These are phyloP conservation scores for Populus nigra DNA, from an alignment of 345 rosid genomes.

Conservation along the genomic window DNA sequence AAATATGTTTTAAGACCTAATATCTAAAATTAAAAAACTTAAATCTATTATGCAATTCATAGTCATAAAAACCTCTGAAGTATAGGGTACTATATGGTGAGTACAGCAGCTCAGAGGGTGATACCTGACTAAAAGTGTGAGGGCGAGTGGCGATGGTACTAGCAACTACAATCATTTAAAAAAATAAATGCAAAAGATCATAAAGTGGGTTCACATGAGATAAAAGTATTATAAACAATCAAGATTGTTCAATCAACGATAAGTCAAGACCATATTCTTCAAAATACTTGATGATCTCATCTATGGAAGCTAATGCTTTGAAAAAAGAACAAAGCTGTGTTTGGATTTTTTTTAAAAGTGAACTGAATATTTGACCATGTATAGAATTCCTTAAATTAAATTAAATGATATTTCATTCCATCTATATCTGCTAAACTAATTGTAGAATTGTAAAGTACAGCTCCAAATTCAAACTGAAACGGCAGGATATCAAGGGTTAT, in stretches of 20 bases:
- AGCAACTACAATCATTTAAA: slow-evolving; percentile 8
- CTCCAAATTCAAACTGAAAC: too few species aligned
- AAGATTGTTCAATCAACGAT: background rate
- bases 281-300: background rate
- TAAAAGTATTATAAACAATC: background rate
- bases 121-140: slow-evolving; percentile 12
- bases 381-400: too few species aligned
- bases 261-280: background rate
- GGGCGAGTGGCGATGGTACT: slow-evolving; percentile 14
- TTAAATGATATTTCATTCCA: too few species aligned
- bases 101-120: background rate
- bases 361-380: too few species aligned
- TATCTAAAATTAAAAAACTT: background rate
- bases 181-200: background rate
- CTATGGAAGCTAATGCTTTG: background rate
- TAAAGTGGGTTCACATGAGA: background rate
- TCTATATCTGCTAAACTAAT: too few species aligned
- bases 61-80: background rate
- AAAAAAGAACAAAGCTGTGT: too few species aligned
- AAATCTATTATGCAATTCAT: background rate
- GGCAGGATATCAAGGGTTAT: background rate
- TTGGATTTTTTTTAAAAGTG: too few species aligned
- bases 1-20: background rate
- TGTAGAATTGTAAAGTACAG: too few species aligned
- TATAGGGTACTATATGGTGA: background rate